These are phyloP conservation scores for Alloteropsis angusta DNA, from an alignment of 202 grass and related monocot species.

Conservation along the genomic window DNA sequence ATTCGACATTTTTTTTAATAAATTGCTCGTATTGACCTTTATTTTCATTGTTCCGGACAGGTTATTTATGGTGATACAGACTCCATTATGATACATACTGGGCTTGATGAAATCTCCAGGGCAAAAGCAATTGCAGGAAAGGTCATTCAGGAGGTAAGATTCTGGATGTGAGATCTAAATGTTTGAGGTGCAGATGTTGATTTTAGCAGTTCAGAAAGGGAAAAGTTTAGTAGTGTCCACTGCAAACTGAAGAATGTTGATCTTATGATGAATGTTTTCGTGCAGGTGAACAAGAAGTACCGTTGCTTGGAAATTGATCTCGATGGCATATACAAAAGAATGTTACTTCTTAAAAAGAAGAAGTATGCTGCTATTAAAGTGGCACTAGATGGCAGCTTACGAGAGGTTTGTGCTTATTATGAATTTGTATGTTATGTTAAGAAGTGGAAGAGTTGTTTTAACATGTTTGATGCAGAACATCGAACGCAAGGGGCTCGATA, in stretches of 20 bases:
- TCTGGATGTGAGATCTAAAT: neutral
- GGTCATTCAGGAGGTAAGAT: conserved; percentile 86
- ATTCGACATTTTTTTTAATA: conserved; percentile 15
- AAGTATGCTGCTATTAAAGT: conserved; percentile 98
- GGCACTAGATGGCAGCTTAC: conserved; percentile 38
- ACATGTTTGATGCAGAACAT: conserved; percentile 55
- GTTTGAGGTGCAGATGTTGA: neutral
- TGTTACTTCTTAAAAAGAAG: conserved; percentile 99
- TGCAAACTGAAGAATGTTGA: neutral
- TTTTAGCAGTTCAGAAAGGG: conserved; percentile 7
- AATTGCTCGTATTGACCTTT: conserved; percentile 3
- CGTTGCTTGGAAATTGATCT: conserved; percentile 94
- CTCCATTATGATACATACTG: conserved; percentile 98
- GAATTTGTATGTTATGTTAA: neutral
- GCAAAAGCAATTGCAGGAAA: conserved; percentile 88
- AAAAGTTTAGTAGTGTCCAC: neutral
- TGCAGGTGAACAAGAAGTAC: conserved; percentile 92
- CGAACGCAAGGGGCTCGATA: conserved; percentile 96
- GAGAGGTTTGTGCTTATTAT: conserved; percentile 33
- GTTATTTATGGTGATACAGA: conserved; percentile 99
- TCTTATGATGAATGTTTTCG: conserved; percentile 19
- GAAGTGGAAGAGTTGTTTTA: conserved; percentile 11
- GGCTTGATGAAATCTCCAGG: conserved; percentile 81
- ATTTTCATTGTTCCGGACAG: conserved; percentile 35
- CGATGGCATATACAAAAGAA: conserved; percentile 96